Conservation (phyloP, 768 basidiomycete species). For the Polyporus arcularius region DNA sequence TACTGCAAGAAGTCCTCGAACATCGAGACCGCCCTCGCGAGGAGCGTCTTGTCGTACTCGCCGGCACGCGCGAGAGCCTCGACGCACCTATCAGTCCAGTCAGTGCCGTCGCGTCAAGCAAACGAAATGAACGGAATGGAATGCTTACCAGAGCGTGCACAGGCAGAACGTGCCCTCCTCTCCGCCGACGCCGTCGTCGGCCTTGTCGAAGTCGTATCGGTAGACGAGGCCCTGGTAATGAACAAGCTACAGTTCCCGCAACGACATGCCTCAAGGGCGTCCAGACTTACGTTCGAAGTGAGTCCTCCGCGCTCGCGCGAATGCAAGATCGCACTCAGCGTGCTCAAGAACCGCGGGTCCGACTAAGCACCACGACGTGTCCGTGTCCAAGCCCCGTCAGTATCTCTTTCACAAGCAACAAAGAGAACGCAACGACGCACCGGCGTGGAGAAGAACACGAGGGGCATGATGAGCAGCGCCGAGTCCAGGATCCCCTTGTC, state of each 20-base stretch:
- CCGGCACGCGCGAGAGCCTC: constrained; percentile 91
- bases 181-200: constrained; percentile 93
- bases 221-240: constrained; percentile 71
- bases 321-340: constrained; percentile 80
- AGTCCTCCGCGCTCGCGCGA: constrained; percentile 90
- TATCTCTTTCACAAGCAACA: no score
- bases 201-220: constrained; percentile 83
- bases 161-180: constrained; percentile 95
- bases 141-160: constrained; percentile 71
- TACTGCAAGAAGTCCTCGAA: constrained; percentile 89
- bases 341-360: constrained; percentile 87
- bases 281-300: constrained; percentile 71
- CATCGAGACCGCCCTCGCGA: constrained; percentile 76
- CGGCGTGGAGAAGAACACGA: constrained; percentile 88
- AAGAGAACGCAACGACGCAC: constrained; percentile 47
- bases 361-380: no score
- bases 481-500: constrained; percentile 81
- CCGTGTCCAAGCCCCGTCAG: no score
- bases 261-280: no score
- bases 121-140: neutral
- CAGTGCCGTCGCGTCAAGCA: no score
- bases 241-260: no score
- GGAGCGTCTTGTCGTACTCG: constrained; percentile 65
- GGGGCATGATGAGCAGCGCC: constrained; percentile 88
- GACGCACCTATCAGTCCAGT: constrained; percentile 57